A percentile compares a stretch with the other conserved stretches of the same genome.
Conservation (phyloP, 1,284 basidiomycete species). For the Mycena citricolor region DNA sequence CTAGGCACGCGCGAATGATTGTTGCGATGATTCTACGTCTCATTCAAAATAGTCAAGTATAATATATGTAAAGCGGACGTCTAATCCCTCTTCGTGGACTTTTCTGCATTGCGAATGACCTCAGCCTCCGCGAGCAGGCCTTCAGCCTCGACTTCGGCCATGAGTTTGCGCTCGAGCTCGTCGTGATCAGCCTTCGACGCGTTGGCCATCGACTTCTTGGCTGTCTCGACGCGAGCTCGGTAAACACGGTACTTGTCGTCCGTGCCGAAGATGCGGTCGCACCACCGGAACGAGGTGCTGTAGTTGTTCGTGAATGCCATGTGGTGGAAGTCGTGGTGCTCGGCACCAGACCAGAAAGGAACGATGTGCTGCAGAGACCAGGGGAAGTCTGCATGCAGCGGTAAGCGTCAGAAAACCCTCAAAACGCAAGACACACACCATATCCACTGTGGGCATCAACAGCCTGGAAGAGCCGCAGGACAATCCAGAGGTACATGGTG, state of each 20-base stretch:
- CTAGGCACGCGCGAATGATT: no score
- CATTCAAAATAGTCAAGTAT: no score
- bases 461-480: slow-evolving; percentile 93
- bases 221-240: slow-evolving; percentile 61
- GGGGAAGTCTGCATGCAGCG: slow-evolving; percentile 94
- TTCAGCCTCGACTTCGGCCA: slow-evolving; percentile 67
- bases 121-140: slow-evolving; percentile 71
- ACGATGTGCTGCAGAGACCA: slow-evolving; percentile 95
- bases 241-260: slow-evolving; percentile 84
- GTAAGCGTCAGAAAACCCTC: slow-evolving; percentile 10
- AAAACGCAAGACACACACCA: slow-evolving; percentile 46
- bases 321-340: slow-evolving; percentile 97
- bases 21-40: no score
- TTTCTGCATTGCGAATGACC: slow-evolving; percentile 40
- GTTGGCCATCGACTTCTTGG: slow-evolving; percentile 52
- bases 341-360: slow-evolving; percentile 98
- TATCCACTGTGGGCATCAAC: slow-evolving; percentile 98
- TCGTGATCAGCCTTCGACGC: slow-evolving; percentile 52
- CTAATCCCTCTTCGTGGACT: no score
- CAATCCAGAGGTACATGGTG: slow-evolving; percentile 94
- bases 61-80: no score
- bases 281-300: slow-evolving; percentile 92
- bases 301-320: slow-evolving; percentile 91
- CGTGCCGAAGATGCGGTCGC: slow-evolving; percentile 84
- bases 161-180: slow-evolving; percentile 57